Evolutionary conservation across 2,329 filamentous ascomycete genomes (phyloP), one percentile per base, ranked within the genome.

Genomic region (Apiospora koreana): DNA sequence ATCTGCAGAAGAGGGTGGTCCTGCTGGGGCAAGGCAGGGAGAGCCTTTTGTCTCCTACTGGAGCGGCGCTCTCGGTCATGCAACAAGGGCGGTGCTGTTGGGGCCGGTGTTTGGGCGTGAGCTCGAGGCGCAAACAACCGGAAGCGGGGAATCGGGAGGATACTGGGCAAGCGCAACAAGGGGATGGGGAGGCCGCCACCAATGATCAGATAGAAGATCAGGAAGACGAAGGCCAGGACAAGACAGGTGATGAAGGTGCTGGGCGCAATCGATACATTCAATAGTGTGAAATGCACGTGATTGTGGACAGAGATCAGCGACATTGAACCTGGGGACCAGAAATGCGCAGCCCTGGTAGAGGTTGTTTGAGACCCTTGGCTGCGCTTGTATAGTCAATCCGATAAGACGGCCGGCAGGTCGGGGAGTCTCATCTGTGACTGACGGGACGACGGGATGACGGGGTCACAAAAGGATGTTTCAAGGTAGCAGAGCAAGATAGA

Each of bases 251-350:
- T 81, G 77, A 86, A 89, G 70, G 87, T 87, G 78, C 86, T 86
- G 31, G 88, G 87, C 50, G 87, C 86, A 78, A 90, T 85, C 75
- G 82, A 86, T 76, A 90, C 83, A 80, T 85, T 89, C 78, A 90
- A 78, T 74, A 90, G 84, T 70, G 87, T 87, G 78, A 90, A 38
- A 38, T 68, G 66, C 45, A 67, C 84, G 84, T 89, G 86, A 80
- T 87, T 90, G 81, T 89, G 87, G 74, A 90, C 85, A 68, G 87
- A 87, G 75, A 90, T 81, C 79, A 90, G 82, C 71, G 88, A 87
- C 82, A 71, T 71, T 58, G 46, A 65, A 41, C 50, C 35, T 50
- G 42, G 54, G 31, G 54, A 62, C 54, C 28, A 38, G 54, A 62
- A 62, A n/a, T 35, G 54, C 54, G 54, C 31, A n/a, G 54, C 18